These are phyloP conservation scores for Wickerhamiella lipophila DNA, from an alignment of 805 yeast genomes.

Conservation along the genomic window DNA sequence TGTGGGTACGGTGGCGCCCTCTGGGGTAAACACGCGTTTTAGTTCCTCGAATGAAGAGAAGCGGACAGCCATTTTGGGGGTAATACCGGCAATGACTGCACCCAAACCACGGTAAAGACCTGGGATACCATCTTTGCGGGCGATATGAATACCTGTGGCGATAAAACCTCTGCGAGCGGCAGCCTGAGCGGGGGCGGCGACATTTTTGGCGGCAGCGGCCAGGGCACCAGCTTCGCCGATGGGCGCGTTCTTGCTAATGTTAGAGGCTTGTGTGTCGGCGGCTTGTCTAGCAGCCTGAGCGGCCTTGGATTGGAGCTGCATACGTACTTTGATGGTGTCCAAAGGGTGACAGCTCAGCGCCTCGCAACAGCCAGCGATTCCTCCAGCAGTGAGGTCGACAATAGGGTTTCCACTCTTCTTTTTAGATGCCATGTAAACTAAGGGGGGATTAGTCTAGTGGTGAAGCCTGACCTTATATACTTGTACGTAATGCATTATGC, in stretches of 20 bases:
- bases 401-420: constrained; percentile 23
- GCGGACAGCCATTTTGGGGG: constrained; percentile 96
- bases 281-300: constrained; percentile 23
- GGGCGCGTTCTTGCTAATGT: constrained; percentile 10
- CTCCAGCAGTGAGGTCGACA: constrained; percentile 60
- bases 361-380: constrained; percentile 92
- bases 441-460: not conserved
- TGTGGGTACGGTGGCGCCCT: constrained; percentile 48
- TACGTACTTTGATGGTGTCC: constrained; percentile 92
- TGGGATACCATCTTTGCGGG: constrained; percentile 63
- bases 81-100: constrained; percentile 93
- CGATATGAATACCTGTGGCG: constrained; percentile 67
- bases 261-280: constrained; percentile 16
- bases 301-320: constrained; percentile 74
- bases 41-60: constrained; percentile 88
- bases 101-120: constrained; percentile 93
- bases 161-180: constrained; percentile 67
- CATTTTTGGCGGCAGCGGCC: constrained; percentile 10
- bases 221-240: constrained; percentile 14
- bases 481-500: constrained; percentile 9
- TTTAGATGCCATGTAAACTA: constrained; percentile 14
- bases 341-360: constrained; percentile 98
- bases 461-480: not conserved
- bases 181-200: constrained; percentile 14
- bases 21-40: constrained; percentile 52